Base-by-base conservation (phyloP, 116 monocot genomes). In the Papilionanthe hybrid region DNA sequence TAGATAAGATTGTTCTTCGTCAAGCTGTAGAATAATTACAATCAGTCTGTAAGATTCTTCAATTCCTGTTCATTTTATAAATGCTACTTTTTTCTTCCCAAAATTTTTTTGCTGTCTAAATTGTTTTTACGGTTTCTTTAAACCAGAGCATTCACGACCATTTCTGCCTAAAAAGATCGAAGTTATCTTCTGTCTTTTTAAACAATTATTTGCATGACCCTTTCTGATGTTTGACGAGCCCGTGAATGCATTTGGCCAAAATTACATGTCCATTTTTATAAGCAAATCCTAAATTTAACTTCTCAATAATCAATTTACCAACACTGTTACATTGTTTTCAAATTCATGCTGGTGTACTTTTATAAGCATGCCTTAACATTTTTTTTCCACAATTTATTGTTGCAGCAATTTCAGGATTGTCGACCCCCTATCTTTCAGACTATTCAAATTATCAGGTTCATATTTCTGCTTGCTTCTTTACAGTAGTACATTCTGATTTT, bases 401-500 rank as follows among this genome's bases (percentile, higher is more conserved):
- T 49, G 27, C 75, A 75, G 75, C 3, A 75, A 49, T 50, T 42
- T 42, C 23, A 25, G 50, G 49, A 75, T 6, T 28, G 5, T 50
- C 37, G 7, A 4, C 50, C 13, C 28, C 50, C 1, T 75, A 75
- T 75, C 27, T 15, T 0, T 49, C 75, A 27, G 49, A 49, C 13
- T 49, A 75, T 28, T 17, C 75, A 50, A 49, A 7, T 75, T 75
- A 49, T 28, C 75, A 75, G 75, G 75, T 75, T 23, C 37, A 27
- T 73, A 27, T 10, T 75, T 7, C 28, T 75, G 20, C 43, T 48
- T 75, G 13, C 9, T 28, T 23, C 28, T 47, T n/a, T 44, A 22
- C 44, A 73, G 11, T 30, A 13, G 27, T 73, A 22, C 43, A 20
- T 23, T 73, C n/a, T 43, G 73, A 73, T 44, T 9, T 42, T 73